A percentile compares a stretch with the other conserved stretches of the same genome.
phyloP scores from a whole-genome alignment of 805 yeast genomes.

The Zygoascus flipseniorum region DNA sequence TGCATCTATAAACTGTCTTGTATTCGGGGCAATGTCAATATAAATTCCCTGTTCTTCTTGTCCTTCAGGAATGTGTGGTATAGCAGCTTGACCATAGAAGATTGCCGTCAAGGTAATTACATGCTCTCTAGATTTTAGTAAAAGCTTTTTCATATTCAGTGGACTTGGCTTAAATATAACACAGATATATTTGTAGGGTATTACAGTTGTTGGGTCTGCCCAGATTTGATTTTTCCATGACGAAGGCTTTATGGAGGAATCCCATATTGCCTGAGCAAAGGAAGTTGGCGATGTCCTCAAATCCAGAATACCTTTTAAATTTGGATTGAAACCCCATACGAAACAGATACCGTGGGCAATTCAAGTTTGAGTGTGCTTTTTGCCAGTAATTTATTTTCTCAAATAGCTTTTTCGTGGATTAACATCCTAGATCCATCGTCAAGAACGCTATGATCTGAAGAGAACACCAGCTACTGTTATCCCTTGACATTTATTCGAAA shows the following conservation, averaged over 20 bases:
- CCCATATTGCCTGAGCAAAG: not conserved
- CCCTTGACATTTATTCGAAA: not conserved
- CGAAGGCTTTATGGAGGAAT: not conserved
- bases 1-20: not conserved
- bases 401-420: not conserved
- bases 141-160: not conserved
- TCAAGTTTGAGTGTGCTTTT: not conserved
- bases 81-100: not conserved
- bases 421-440: not conserved
- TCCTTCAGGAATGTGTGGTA: not conserved
- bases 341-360: not conserved
- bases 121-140: not conserved
- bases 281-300: not conserved
- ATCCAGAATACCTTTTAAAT: not conserved
- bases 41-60: not conserved
- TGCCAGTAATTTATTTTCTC: not conserved
- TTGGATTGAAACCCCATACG: not conserved
- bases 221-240: not conserved
- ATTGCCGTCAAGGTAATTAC: not conserved
- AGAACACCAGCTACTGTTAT: not conserved
- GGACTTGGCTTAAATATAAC: not conserved
- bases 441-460: not conserved
- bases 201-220: not conserved
- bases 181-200: not conserved
- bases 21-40: not conserved